Evolutionary conservation across 169 alveolate genomes (phyloP).

Genomic region (Miamiensis avidus): DNA sequence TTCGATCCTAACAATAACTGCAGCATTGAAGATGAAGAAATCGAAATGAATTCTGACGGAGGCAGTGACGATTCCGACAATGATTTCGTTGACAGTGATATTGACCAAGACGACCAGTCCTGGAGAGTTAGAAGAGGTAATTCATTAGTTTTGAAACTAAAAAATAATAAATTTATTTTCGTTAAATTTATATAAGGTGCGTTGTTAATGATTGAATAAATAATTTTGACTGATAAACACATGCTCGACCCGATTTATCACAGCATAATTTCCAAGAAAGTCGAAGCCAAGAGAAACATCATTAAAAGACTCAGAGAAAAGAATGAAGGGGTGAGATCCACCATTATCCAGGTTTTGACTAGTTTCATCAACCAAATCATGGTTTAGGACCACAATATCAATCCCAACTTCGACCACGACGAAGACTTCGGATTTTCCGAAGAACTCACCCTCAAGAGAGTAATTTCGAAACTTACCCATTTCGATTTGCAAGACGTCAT

Average conservation of each 20-base stretch:
- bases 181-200: slow-evolving; percentile 39
- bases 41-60: slow-evolving; percentile 56
- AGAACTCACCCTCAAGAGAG: not conserved
- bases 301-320: slow-evolving; percentile 64
- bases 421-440: not conserved
- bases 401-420: not conserved
- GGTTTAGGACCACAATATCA: slow-evolving; percentile 16
- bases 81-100: slow-evolving; percentile 47
- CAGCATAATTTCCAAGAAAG: slow-evolving; percentile 20
- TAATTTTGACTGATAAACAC: slow-evolving; percentile 64
- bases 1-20: slow-evolving; percentile 77
- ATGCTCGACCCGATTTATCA: slow-evolving; percentile 43
- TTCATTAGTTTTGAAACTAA: too few species aligned
- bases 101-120: slow-evolving; percentile 80
- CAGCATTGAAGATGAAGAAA: slow-evolving; percentile 57
- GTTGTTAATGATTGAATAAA: slow-evolving; percentile 55
- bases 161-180: too few species aligned
- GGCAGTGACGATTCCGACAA: slow-evolving; percentile 70
- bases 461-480: not conserved
- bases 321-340: slow-evolving; percentile 63
- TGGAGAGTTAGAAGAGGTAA: slow-evolving; percentile 86
- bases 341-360: slow-evolving; percentile 52
- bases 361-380: slow-evolving; percentile 41
- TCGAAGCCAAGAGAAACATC: slow-evolving; percentile 1
- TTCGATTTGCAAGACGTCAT: not conserved